Evolutionary conservation across 805 yeast genomes (phyloP).

Genomic region (Debaryomyces tyrocola): DNA sequence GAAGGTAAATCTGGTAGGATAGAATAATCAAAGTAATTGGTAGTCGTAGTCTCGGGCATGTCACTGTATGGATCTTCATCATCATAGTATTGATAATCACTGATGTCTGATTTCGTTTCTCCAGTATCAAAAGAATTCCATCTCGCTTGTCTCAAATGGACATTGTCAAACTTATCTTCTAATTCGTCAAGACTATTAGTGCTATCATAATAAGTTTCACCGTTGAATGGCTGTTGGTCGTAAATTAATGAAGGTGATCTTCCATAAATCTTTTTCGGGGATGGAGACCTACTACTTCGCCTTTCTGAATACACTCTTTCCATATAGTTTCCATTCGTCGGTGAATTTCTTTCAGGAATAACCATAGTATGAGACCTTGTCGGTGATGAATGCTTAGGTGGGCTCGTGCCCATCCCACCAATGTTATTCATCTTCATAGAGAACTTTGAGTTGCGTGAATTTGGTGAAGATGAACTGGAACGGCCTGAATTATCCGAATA

Average conservation of each 20-base stretch:
- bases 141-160: neutral
- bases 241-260: slow-evolving; percentile 24
- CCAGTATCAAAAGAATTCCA: slow-evolving; percentile 1
- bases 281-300: slow-evolving; percentile 26
- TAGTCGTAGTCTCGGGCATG: slow-evolving; percentile 18
- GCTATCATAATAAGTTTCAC: slow-evolving; percentile 1
- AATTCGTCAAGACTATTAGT: slow-evolving; percentile 1
- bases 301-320: slow-evolving; percentile 10
- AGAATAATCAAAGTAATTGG: slow-evolving; percentile 33
- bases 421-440: neutral
- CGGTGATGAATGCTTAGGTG: slow-evolving; percentile 8
- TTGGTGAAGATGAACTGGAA: neutral
- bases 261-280: slow-evolving; percentile 25
- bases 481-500: neutral
- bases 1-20: slow-evolving; percentile 33
- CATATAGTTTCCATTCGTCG: slow-evolving; percentile 14
- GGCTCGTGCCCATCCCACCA: neutral
- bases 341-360: slow-evolving; percentile 11
- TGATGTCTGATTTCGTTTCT: slow-evolving; percentile 7
- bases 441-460: neutral
- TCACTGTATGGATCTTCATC: slow-evolving; percentile 2
- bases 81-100: slow-evolving; percentile 3
- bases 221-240: neutral
- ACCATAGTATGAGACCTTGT: slow-evolving; percentile 7
- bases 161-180: neutral